Evolutionary conservation across 2,329 filamentous ascomycete genomes (phyloP).

Genomic region (Sordariomycetes sp.): DNA sequence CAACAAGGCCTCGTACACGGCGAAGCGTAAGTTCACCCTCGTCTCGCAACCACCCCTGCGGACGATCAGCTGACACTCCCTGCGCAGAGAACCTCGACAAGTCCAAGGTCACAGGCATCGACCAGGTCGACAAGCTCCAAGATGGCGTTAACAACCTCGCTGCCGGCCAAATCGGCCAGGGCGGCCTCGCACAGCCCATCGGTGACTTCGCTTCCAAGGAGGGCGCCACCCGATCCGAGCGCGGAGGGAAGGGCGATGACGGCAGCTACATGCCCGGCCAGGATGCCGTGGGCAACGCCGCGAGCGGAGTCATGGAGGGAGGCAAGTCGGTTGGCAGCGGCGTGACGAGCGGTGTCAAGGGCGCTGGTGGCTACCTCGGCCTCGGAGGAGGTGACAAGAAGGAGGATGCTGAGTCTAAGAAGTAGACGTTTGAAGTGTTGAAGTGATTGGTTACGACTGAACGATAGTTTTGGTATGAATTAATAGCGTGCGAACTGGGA

Average conservation of each 20-base stretch:
- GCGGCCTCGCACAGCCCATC: constrained; percentile 54
- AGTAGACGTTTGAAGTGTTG: background rate
- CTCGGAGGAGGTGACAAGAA: constrained; percentile 2
- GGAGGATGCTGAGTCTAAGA: background rate
- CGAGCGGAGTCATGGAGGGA: constrained; percentile 17
- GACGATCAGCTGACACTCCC: constrained; percentile 2
- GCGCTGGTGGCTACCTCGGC: constrained; percentile 19
- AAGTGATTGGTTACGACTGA: background rate
- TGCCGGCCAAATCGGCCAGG: constrained; percentile 56
- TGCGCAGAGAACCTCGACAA: constrained; percentile 54
- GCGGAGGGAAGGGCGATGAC: constrained; percentile 52
- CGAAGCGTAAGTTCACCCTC: constrained; percentile 45
- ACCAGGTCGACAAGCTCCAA: constrained; percentile 60
- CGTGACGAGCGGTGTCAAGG: constrained; percentile 17
- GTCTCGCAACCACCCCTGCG: background rate
- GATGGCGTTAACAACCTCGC: constrained; percentile 56
- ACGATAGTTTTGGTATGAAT: background rate
- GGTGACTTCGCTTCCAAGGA: constrained; percentile 55
- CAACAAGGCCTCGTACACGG: constrained; percentile 65
- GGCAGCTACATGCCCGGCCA: constrained; percentile 35
- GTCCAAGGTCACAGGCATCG: constrained; percentile 59
- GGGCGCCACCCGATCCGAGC: constrained; percentile 56
- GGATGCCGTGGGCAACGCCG: constrained; percentile 14
- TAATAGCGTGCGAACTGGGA: too few species aligned
- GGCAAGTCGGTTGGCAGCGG: constrained; percentile 17